Percentiles rank a stretch among this genome's conserved stretches.
Evolutionary conservation across 2,329 filamentous ascomycete genomes (phyloP).

Genomic region (Proliferodiscus dingleyae): DNA sequence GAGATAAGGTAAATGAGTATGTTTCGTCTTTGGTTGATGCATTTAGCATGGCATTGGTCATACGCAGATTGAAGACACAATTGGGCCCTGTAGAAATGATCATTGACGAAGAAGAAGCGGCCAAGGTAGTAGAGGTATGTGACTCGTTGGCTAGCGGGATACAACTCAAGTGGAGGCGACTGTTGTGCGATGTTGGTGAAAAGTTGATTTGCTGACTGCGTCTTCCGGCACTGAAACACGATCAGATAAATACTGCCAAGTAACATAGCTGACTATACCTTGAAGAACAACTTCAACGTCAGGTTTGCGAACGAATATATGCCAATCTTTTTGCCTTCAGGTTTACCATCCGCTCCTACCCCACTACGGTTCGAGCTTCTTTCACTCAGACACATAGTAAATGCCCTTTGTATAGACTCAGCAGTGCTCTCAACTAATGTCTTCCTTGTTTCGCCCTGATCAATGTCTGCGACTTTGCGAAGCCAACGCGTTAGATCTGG

Average conservation of each 20-base stretch:
- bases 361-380: slow-evolving; percentile 59
- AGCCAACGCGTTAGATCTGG: slow-evolving; percentile 71
- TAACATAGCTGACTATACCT: slow-evolving; percentile 43
- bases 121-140: slow-evolving; percentile 95
- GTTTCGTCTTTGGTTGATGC: slow-evolving; percentile 67
- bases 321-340: slow-evolving; percentile 79
- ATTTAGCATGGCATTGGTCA: slow-evolving; percentile 68
- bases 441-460: slow-evolving; percentile 64
- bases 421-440: slow-evolving; percentile 82
- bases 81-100: slow-evolving; percentile 73
- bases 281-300: slow-evolving; percentile 81
- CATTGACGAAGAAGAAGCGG: slow-evolving; percentile 81
- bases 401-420: slow-evolving; percentile 84
- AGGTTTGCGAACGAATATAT: slow-evolving; percentile 92
- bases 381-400: slow-evolving; percentile 84
- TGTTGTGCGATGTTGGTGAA: slow-evolving; percentile 83
- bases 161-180: slow-evolving; percentile 74
- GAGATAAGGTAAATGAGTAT: slow-evolving; percentile 83
- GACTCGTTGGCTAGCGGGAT: slow-evolving; percentile 80
- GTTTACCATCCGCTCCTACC: slow-evolving; percentile 50
- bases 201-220: slow-evolving; percentile 78
- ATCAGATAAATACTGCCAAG: slow-evolving; percentile 6
- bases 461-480: slow-evolving; percentile 42
- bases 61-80: slow-evolving; percentile 76
- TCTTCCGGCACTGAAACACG: slow-evolving; percentile 63